These are phyloP conservation scores for Botrytis squamosa DNA, from an alignment of 2,329 filamentous ascomycete genomes.

Conservation along the genomic window DNA sequence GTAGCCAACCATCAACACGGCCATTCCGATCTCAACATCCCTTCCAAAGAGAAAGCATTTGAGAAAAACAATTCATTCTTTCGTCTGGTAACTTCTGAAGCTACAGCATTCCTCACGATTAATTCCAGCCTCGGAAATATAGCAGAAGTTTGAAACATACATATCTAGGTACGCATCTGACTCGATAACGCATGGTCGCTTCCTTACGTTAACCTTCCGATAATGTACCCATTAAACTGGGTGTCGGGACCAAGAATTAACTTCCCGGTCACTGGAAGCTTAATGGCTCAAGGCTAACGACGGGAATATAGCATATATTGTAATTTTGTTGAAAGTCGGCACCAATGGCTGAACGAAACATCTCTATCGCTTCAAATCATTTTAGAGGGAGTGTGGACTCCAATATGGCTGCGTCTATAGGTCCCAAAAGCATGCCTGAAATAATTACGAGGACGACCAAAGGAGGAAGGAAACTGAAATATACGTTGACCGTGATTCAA, in stretches of 20 bases:
- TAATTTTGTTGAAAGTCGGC: neutral
- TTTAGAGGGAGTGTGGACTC: conserved; percentile 16
- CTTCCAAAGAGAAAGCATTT: neutral
- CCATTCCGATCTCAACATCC: conserved; percentile 10
- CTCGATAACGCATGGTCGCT: conserved; percentile 25
- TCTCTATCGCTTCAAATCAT: conserved; percentile 19
- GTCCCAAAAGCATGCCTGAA: neutral
- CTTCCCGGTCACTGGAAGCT: conserved; percentile 18
- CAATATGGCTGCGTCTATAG: conserved; percentile 23
- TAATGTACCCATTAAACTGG: conserved; percentile 22
- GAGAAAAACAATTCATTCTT: neutral
- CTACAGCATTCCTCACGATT: neutral
- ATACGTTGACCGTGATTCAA: conserved; percentile 82
- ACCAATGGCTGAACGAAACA: conserved; percentile 20
- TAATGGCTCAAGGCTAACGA: conserved; percentile 16
- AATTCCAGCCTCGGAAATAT: conserved; percentile 7
- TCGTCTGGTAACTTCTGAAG: neutral
- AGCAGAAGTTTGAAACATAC: conserved; percentile 7
- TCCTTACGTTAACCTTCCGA: conserved; percentile 18
- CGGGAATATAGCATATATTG: conserved; percentile 13
- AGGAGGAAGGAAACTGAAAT: conserved; percentile 75
- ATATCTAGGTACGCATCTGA: conserved; percentile 21
- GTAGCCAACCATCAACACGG: conserved; percentile 19
- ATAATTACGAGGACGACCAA: conserved; percentile 53
- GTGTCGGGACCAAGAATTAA: conserved; percentile 22